Percentiles rank a stretch among this genome's conserved stretches.
phyloP scores from a whole-genome alignment of 1,284 basidiomycete species.

The Xerocomus minutiporus region DNA sequence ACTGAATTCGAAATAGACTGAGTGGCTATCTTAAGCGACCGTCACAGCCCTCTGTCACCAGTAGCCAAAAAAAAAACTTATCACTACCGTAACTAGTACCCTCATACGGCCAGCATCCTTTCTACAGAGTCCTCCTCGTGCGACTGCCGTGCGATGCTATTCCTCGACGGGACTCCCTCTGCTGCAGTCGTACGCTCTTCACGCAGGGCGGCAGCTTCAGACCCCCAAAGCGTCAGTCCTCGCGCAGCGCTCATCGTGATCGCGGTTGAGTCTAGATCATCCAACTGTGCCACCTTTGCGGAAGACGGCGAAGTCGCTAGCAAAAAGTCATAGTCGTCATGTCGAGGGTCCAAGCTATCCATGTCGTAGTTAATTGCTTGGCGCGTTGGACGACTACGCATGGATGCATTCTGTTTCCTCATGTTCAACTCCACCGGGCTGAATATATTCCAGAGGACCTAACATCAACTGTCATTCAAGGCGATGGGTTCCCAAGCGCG shows the following conservation, averaged over 20 bases:
- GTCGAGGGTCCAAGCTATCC: constrained; percentile 15
- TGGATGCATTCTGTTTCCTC: constrained; percentile 34
- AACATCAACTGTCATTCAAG: constrained; percentile 6
- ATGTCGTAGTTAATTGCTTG: constrained; percentile 13
- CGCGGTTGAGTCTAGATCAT: constrained; percentile 39
- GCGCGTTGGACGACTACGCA: constrained; percentile 28
- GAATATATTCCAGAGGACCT: constrained; percentile 47
- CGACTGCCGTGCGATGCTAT: not conserved
- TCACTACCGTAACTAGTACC: not conserved
- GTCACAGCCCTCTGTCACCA: constrained; percentile 13
- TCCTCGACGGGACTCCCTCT: not conserved
- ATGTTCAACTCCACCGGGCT: constrained; percentile 37
- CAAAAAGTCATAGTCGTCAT: constrained; percentile 46
- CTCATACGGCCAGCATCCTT: constrained; percentile 17
- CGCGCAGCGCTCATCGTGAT: constrained; percentile 40
- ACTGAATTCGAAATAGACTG: not conserved
- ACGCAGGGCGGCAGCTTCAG: not conserved
- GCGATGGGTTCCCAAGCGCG: not conserved
- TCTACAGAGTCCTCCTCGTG: constrained; percentile 28
- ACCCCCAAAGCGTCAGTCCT: constrained; percentile 43
- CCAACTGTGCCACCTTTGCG: constrained; percentile 32
- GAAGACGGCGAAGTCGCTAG: constrained; percentile 37
- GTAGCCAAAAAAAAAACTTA: not conserved
- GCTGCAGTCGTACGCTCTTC: not conserved
- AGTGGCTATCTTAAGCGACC: constrained; percentile 21